Evolutionary conservation across 2,329 filamentous ascomycete genomes (phyloP).

Genomic region (Zymoseptoria tritici): DNA sequence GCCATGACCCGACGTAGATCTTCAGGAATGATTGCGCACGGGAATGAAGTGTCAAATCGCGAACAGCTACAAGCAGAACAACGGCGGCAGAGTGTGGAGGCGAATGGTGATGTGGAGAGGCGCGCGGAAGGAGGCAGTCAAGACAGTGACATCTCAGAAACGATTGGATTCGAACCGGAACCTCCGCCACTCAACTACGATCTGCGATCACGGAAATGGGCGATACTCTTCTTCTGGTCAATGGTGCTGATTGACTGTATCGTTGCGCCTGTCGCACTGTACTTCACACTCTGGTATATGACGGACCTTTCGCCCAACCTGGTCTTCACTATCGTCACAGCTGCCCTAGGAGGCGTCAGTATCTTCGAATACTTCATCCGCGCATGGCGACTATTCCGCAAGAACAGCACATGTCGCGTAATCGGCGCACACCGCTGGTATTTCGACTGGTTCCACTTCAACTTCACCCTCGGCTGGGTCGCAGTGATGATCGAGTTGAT

Average conservation of each 20-base stretch:
- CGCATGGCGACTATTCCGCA: constrained; percentile 44
- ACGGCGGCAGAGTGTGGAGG: background rate
- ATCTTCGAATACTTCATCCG: constrained; percentile 49
- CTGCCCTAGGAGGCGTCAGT: constrained; percentile 45
- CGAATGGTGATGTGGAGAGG: constrained; percentile 1
- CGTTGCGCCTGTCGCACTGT: constrained; percentile 51
- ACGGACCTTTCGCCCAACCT: constrained; percentile 44
- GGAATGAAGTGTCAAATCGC: background rate
- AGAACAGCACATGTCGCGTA: constrained; percentile 46
- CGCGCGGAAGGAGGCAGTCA: constrained; percentile 2
- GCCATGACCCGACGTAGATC: constrained; percentile 26
- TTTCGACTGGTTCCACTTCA: constrained; percentile 53
- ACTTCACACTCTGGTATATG: constrained; percentile 55
- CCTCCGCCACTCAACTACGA: constrained; percentile 51
- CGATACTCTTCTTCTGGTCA: constrained; percentile 53
- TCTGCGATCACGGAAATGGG: constrained; percentile 46
- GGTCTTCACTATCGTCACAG: constrained; percentile 49
- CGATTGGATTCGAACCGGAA: constrained; percentile 25
- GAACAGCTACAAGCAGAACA: background rate
- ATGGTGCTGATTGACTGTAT: constrained; percentile 53
- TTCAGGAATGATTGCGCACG: constrained; percentile 4
- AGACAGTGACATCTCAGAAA: constrained; percentile 9
- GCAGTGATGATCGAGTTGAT: constrained; percentile 52
- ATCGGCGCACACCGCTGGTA: constrained; percentile 36
- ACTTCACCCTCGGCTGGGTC: constrained; percentile 47